Evolutionary conservation across 1,284 basidiomycete genomes (phyloP).

Genomic region (Trichosporon coremiiforme): DNA sequence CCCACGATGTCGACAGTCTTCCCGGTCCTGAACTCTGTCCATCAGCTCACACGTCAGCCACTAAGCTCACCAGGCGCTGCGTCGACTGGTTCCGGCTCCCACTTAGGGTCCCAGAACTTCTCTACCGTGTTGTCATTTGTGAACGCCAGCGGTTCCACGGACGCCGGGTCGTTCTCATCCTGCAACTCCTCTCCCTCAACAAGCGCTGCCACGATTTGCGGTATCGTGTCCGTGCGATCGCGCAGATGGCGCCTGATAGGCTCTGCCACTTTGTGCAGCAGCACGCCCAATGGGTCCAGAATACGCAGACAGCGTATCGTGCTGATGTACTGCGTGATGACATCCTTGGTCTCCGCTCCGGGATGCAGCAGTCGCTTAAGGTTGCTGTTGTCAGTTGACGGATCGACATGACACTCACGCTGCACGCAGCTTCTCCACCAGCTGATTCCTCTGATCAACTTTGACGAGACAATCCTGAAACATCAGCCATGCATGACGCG

Average conservation of each 20-base stretch:
- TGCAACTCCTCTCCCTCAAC: constrained; percentile 77
- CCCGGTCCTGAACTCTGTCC: constrained; percentile 78
- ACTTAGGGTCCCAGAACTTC: constrained; percentile 81
- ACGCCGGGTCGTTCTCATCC: constrained; percentile 54
- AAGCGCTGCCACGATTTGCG: constrained; percentile 85
- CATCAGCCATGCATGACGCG: not conserved
- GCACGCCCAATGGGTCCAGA: constrained; percentile 86
- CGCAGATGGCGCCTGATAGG: constrained; percentile 84
- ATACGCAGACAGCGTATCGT: constrained; percentile 89
- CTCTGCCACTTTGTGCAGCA: constrained; percentile 87
- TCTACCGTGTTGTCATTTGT: constrained; percentile 74
- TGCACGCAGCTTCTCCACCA: constrained; percentile 51
- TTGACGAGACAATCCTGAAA: constrained; percentile 49
- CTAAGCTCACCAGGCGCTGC: constrained; percentile 74
- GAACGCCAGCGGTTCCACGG: constrained; percentile 52
- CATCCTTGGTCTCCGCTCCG: constrained; percentile 90
- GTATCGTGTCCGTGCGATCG: constrained; percentile 82
- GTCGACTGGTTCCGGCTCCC: constrained; percentile 92
- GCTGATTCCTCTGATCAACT: constrained; percentile 46
- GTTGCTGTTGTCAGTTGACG: constrained; percentile 62
- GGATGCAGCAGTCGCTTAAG: constrained; percentile 88
- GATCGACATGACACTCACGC: constrained; percentile 39
- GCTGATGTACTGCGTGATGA: constrained; percentile 89
- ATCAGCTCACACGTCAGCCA: not conserved
- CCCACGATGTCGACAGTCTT: constrained; percentile 88